Percentiles rank a stretch among this genome's conserved stretches.
phyloP scores from a whole-genome alignment of 176 grass and related monocot genomes.

The Rhynchospora breviuscula region DNA sequence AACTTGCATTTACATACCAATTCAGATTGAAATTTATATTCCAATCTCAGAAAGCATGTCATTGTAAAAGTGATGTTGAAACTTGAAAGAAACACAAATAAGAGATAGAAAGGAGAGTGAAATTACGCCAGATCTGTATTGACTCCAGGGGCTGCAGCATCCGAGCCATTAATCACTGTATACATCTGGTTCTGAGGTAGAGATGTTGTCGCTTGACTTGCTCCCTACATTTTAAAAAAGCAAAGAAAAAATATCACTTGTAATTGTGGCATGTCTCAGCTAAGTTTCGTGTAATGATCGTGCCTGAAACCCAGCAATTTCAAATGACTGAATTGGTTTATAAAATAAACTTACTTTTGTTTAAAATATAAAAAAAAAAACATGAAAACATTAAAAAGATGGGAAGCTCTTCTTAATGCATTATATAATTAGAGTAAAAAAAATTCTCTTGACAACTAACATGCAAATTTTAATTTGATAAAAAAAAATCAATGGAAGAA shows the following conservation, averaged over 20 bases:
- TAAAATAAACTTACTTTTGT: background rate
- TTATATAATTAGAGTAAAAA: background rate
- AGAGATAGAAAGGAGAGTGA: background rate
- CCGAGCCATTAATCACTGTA: slow-evolving; percentile 16
- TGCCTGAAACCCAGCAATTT: background rate
- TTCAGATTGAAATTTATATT: background rate
- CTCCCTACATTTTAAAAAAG: slow-evolving; percentile 3
- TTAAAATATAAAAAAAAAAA: too few species aligned
- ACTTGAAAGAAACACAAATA: background rate
- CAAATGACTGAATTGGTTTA: background rate
- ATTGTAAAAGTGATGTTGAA: background rate
- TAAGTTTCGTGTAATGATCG: too few species aligned
- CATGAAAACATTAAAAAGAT: background rate
- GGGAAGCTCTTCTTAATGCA: background rate
- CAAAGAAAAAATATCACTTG: background rate
- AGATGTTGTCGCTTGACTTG: background rate
- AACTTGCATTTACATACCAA: background rate
- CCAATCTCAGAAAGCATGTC: background rate
- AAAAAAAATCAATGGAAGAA: background rate
- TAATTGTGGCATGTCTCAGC: background rate
- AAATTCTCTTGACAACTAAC: background rate
- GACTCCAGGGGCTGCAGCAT: background rate
- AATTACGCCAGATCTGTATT: background rate
- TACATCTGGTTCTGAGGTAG: slow-evolving; percentile 23
- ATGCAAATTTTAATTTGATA: background rate